Base-by-base conservation (phyloP, 371 early-diverging fungal species). In the Syncephalastrum contaminatum region DNA sequence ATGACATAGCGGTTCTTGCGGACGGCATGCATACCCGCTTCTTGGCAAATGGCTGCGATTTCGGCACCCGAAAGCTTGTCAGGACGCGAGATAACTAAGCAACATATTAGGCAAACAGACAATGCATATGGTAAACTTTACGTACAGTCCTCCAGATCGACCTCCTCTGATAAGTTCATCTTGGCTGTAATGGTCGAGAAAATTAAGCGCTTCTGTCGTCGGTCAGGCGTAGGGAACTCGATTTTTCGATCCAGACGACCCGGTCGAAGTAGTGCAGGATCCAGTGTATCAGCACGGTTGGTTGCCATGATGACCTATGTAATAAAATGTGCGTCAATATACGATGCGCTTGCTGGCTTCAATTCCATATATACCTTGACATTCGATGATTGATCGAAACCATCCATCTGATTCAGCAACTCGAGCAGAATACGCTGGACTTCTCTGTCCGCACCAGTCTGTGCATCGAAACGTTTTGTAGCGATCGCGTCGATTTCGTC, bases 401-500 rank as follows among this genome's bases (percentile, higher is more conserved):
- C 99, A 70, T 99, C 99, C 99, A 99, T 99, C 83, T 99, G 99
- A 74, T 95, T 99, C 59, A 99, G 83, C 60, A 99, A 83, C 81
- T 99, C 99, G 14, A 99, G 78, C 27, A 99, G 73, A 70, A 99
- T 98, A 82, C 99, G 92, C 76, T 99, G 99, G 13, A 99, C 99
- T 82, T 99, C 99, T 62, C 99, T 86, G 77, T 99, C 99, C 4
- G 99, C 99, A 50, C 99, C 98, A 1, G 99, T 99, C 69, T 99
- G 98, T 6, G 99, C 99, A 84, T 99, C 99, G 66, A 98, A 99
- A 69, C 99, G 92, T 77, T 98, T 99, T 22, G 99, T 97, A 21
- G 97, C 99, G 71, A 98, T 89, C 16, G 99, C 99, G 78, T 99
- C 99, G 66, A 99, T 99, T 84, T 99, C 99, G 74, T 99, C 99